These are phyloP conservation scores for Ophiostoma ulmi DNA, from an alignment of 2,329 filamentous ascomycete species.

Conservation along the genomic window DNA sequence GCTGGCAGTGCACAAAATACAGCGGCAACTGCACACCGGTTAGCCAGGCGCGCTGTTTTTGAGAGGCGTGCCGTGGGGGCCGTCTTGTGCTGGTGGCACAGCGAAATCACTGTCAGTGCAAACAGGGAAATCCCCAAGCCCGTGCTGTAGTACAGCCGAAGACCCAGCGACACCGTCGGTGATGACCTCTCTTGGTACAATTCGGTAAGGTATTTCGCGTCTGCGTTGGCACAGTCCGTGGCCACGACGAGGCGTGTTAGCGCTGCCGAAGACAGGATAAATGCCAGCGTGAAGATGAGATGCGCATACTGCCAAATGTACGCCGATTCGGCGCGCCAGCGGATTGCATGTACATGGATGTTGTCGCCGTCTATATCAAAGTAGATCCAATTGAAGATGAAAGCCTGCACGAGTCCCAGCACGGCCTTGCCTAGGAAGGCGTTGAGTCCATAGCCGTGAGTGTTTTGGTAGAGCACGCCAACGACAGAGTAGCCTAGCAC, in stretches of 20 bases:
- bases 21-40: constrained; percentile 47
- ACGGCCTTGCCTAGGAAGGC: constrained; percentile 59
- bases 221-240: constrained; percentile 47
- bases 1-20: constrained; percentile 53
- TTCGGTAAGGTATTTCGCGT: constrained; percentile 46
- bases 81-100: constrained; percentile 52
- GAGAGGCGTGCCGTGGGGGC: constrained; percentile 45
- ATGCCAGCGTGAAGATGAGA: constrained; percentile 59
- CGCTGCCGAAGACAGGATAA: constrained; percentile 54
- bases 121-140: constrained; percentile 53
- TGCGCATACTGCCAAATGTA: constrained; percentile 53
- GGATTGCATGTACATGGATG: constrained; percentile 56
- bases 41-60: constrained; percentile 47
- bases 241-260: constrained; percentile 56
- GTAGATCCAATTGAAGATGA: constrained; percentile 58
- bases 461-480: constrained; percentile 55
- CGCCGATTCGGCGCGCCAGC: constrained; percentile 40
- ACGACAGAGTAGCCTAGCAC: constrained; percentile 62
- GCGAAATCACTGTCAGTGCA: constrained; percentile 51
- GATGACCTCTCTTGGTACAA: constrained; percentile 47
- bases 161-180: constrained; percentile 45
- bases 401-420: constrained; percentile 53
- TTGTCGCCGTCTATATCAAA: constrained; percentile 57
- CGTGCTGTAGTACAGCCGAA: constrained; percentile 61
- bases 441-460: constrained; percentile 47